phyloP scores from a whole-genome alignment of 805 yeast species.

The Barnettozyma botsteinii region DNA sequence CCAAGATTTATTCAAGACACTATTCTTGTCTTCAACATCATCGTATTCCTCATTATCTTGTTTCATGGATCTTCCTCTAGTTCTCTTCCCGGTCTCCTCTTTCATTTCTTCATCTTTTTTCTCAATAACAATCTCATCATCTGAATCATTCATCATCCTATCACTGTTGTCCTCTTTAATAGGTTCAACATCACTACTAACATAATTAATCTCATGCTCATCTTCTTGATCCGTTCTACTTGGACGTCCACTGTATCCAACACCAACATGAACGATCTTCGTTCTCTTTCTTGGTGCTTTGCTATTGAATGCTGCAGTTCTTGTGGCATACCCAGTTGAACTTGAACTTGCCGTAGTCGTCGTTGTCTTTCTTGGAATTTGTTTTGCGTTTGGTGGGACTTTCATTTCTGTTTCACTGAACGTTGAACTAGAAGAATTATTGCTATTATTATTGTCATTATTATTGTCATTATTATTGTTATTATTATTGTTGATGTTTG shows the following conservation, averaged over 20 bases:
- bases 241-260: not conserved
- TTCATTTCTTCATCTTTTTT: too few species aligned
- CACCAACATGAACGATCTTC: not conserved
- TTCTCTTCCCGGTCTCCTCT: too few species aligned
- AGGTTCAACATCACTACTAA: not conserved
- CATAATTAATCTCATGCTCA: not conserved
- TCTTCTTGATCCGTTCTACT: slow-evolving; percentile 1
- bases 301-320: not conserved
- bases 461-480: too few species aligned
- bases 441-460: too few species aligned
- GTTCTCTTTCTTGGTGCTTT: not conserved
- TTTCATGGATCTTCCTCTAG: too few species aligned
- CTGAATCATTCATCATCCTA: not conserved
- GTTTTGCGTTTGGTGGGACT: slow-evolving; percentile 1
- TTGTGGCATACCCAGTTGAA: not conserved
- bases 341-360: not conserved
- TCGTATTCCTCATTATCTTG: too few species aligned
- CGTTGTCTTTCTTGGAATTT: not conserved
- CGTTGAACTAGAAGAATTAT: too few species aligned
- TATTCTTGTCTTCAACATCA: too few species aligned
- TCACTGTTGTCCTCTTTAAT: not conserved
- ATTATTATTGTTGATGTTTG: too few species aligned
- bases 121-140: not conserved
- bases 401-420: not conserved
- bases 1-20: too few species aligned